Percentiles rank a stretch among this genome's conserved stretches.
These are phyloP conservation scores for Baudoinia panamericana DNA, from an alignment of 495 filamentous ascomycete species.

Conservation along the genomic window DNA sequence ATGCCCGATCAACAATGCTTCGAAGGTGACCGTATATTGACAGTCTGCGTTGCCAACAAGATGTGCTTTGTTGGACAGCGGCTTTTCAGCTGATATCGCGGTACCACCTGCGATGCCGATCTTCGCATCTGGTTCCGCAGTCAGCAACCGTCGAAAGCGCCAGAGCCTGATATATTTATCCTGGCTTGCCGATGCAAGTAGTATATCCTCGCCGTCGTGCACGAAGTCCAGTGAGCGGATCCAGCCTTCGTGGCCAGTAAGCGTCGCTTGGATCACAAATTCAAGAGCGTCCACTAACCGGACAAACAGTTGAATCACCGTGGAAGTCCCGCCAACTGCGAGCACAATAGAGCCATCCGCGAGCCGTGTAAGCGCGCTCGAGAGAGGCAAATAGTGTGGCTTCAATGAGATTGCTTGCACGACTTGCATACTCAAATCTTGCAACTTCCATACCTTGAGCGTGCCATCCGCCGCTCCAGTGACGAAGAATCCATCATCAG, in stretches of 20 bases:
- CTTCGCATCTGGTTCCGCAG: neutral
- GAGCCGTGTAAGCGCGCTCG: constrained; percentile 52
- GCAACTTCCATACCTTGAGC: constrained; percentile 61
- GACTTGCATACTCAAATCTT: constrained; percentile 21
- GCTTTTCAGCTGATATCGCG: constrained; percentile 21
- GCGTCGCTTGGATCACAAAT: constrained; percentile 63
- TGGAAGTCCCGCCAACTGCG: constrained; percentile 72
- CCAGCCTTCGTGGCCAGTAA: constrained; percentile 92
- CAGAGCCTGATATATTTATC: constrained; percentile 95
- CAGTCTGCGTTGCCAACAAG: constrained; percentile 43
- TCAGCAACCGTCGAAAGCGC: constrained; percentile 63
- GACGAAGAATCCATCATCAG: constrained; percentile 44
- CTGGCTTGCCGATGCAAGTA: constrained; percentile 88
- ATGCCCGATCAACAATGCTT: constrained; percentile 86
- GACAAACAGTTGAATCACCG: constrained; percentile 63
- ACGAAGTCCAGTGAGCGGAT: constrained; percentile 72
- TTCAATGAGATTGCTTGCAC: constrained; percentile 59
- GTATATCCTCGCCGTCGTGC: constrained; percentile 45
- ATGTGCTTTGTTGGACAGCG: constrained; percentile 79
- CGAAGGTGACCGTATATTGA: constrained; percentile 75
- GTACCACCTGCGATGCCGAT: constrained; percentile 21
- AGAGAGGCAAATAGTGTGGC: constrained; percentile 68
- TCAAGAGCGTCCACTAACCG: constrained; percentile 31
- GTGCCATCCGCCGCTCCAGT: constrained; percentile 73
- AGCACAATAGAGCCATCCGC: constrained; percentile 43